Base-by-base conservation (phyloP, 2,329 filamentous ascomycete species). In the Alternaria incomplexa region DNA sequence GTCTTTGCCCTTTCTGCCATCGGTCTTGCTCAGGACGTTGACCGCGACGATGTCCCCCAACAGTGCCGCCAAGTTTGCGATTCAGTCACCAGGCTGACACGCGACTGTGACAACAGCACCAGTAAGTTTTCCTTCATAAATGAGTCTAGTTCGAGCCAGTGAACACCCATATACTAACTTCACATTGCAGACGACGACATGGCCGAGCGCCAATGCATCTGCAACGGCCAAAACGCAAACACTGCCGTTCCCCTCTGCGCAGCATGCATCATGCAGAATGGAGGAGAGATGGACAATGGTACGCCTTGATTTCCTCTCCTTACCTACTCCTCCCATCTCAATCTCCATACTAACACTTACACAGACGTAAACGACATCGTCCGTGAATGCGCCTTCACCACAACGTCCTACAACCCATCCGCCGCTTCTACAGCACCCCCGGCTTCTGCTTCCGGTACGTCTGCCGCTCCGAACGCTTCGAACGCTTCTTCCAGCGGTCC, bases 121-220 rank as follows among this genome's bases (percentile, higher is more conserved):
- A 56, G 58, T 61, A 50, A 50, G 52, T 47, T 15, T 23, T 15
- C 44, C 44, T 20, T 6, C n/a, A 45, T 22, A 45, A 10, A 45
- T 20, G 26, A 10, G 8, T 10, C 8, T 10, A 26, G 26, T 26
- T 4, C 26, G 9, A 10, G 26, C 36, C 36, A 40, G 36, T 40
- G 36, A 6, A 13, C 32, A 44, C 3, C 8, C 3, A 7, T 2
- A 44, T 17, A 30, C 52, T 45, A 45, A 55, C 25, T n/a, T 17
- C 9, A 28, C 8, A 4, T 15, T 20, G 44, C 11, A 46, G 58
- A 50, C 58, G 25, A 56, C 15, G 52, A 56, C 26, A 9, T 12
- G 23, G 44, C 45, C 12, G 58, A 61, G 45, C 58, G 58, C 17
- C 51, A 50, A n/a, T 61, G 58, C 23, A 13, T 61, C 44, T 61